These are phyloP conservation scores for Trichoderma sp. DNA, from an alignment of 2,329 filamentous ascomycete genomes.

Conservation along the genomic window DNA sequence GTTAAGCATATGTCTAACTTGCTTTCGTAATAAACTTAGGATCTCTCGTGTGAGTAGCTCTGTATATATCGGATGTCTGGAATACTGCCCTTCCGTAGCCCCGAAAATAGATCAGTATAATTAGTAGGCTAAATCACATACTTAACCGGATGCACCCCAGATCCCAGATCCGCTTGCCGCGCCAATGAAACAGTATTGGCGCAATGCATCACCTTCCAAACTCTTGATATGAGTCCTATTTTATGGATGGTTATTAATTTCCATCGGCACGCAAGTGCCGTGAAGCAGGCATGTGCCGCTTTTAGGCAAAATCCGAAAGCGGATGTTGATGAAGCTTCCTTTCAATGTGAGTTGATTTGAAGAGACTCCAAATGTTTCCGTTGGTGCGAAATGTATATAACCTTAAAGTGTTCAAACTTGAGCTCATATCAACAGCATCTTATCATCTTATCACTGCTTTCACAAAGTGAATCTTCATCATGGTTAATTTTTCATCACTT, in stretches of 20 bases:
- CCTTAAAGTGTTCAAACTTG: background rate
- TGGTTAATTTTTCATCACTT: conserved; percentile 2
- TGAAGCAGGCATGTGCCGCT: background rate
- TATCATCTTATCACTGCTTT: background rate
- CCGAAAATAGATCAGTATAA: background rate
- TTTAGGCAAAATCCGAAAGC: conserved; percentile 14
- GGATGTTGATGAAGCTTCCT: background rate
- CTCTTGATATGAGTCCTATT: background rate
- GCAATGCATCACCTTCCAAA: background rate
- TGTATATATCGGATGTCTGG: background rate
- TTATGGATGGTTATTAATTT: background rate
- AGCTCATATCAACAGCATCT: background rate
- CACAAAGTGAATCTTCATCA: background rate
- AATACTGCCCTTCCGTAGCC: conserved; percentile 9
- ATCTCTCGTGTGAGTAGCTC: background rate
- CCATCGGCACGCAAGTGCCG: conserved; percentile 1
- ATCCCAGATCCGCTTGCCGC: background rate
- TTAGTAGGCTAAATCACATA: conserved; percentile 12
- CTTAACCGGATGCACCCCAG: conserved; percentile 16
- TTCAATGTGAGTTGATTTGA: background rate
- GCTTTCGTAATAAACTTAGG: background rate
- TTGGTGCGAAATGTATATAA: background rate
- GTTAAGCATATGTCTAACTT: background rate
- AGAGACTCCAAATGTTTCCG: background rate
- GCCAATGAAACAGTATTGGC: background rate